Percentiles rank a stretch among this genome's conserved stretches.
Conservation (phyloP, 2,329 filamentous ascomycete species). For the Penicillium italicum region DNA sequence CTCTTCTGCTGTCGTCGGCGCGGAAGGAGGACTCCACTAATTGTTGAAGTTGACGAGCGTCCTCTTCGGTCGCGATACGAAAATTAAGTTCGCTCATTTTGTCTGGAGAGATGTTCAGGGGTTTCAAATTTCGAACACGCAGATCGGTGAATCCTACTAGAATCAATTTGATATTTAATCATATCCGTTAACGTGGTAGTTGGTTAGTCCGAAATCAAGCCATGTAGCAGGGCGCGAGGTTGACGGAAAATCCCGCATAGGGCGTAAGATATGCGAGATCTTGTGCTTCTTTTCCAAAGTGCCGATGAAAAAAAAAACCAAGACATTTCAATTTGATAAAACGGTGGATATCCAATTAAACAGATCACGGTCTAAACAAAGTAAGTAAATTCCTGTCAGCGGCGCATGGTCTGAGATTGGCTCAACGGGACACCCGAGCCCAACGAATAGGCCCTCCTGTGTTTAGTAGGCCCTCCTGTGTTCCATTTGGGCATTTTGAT, state of each 20-base stretch:
- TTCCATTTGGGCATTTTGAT: too few relatives aligned
- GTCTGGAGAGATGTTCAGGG: neutral
- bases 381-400: neutral
- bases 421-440: neutral
- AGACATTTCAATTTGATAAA: neutral
- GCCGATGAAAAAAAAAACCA: too few relatives aligned
- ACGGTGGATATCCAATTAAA: too few relatives aligned
- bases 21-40: slow-evolving; percentile 44
- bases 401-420: neutral
- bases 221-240: slow-evolving; percentile 1
- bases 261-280: neutral
- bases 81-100: slow-evolving; percentile 32
- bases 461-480: neutral
- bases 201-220: neutral
- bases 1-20: slow-evolving; percentile 36
- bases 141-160: neutral
- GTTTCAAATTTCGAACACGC: too few relatives aligned
- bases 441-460: neutral
- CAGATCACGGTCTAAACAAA: too few relatives aligned
- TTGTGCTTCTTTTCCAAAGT: neutral
- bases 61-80: slow-evolving; percentile 37
- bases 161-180: neutral
- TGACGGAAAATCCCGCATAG: neutral
- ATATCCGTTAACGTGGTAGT: neutral
- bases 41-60: slow-evolving; percentile 36